Percentiles rank a stretch among this genome's conserved stretches.
Evolutionary conservation across 176 grass and related monocot genomes (phyloP).

Genomic region (Oryza meyeriana): DNA sequence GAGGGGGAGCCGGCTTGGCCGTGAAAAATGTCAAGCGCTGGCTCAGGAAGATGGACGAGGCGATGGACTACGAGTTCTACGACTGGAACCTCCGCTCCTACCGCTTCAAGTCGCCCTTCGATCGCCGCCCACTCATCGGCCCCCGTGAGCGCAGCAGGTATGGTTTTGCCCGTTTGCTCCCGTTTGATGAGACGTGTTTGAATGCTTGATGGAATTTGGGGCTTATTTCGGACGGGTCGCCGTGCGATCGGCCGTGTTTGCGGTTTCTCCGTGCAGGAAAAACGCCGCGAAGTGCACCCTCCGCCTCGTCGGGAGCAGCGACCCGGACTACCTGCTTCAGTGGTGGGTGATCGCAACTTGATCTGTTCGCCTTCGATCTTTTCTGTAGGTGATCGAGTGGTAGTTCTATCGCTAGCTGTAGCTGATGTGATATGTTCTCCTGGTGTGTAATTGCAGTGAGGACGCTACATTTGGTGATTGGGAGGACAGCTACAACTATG

Average conservation of each 20-base stretch:
- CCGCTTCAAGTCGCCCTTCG: constrained; percentile 23
- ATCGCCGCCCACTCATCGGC: constrained; percentile 24
- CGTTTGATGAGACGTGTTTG: background rate
- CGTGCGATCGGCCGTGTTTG: background rate
- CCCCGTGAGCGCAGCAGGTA: background rate
- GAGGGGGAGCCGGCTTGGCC: background rate
- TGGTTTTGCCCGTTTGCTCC: background rate
- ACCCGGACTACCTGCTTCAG: background rate
- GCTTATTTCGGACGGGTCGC: background rate
- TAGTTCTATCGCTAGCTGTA: background rate
- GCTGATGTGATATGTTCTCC: background rate
- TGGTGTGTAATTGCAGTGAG: constrained; percentile 10
- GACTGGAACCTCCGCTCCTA: background rate
- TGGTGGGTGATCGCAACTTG: background rate
- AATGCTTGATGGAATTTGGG: background rate
- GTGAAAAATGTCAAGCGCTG: background rate
- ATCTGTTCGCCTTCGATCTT: background rate
- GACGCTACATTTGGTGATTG: constrained; percentile 24
- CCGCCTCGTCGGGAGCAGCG: constrained; percentile 28
- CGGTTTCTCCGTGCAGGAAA: background rate
- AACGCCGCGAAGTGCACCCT: constrained; percentile 19
- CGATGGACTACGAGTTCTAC: constrained; percentile 16
- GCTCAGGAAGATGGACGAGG: constrained; percentile 6
- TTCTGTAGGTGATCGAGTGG: background rate
- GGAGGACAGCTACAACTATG: background rate